Evolutionary conservation across 495 filamentous ascomycete genomes (phyloP).

Genomic region (Articulospora tetracladia): DNA sequence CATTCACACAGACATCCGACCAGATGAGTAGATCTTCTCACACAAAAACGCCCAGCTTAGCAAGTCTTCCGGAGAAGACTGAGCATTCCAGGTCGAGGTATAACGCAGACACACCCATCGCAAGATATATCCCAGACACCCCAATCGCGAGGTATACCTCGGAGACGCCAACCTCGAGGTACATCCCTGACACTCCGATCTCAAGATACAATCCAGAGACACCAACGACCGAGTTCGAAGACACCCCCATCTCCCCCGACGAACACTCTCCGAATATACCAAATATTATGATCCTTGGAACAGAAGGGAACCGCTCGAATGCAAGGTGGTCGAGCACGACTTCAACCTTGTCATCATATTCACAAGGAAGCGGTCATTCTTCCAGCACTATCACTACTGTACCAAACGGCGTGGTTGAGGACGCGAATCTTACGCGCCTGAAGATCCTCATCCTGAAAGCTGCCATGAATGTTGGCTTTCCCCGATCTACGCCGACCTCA

Average conservation of each 20-base stretch:
- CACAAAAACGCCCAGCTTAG: constrained; percentile 13
- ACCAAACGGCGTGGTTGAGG: constrained; percentile 50
- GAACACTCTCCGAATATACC: constrained; percentile 63
- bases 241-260: constrained; percentile 75
- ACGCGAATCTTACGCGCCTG: constrained; percentile 67
- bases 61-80: constrained; percentile 23
- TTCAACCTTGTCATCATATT: constrained; percentile 70
- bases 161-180: too few relatives aligned
- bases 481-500: constrained; percentile 36
- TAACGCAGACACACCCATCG: constrained; percentile 11
- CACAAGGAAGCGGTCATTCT: constrained; percentile 63
- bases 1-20: constrained; percentile 51
- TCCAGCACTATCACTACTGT: constrained; percentile 73
- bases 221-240: constrained; percentile 89
- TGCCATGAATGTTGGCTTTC: constrained; percentile 74
- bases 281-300: constrained; percentile 82
- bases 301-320: constrained; percentile 43
- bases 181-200: constrained; percentile 11
- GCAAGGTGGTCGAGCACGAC: constrained; percentile 71
- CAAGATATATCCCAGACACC: constrained; percentile 62
- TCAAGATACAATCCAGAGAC: constrained; percentile 62
- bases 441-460: constrained; percentile 77
- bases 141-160: constrained; percentile 90
- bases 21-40: constrained; percentile 32
- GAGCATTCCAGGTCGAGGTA: constrained; percentile 15